Conservation (phyloP, 169 alveolate species). For the Cryptosporidium ryanae region DNA sequence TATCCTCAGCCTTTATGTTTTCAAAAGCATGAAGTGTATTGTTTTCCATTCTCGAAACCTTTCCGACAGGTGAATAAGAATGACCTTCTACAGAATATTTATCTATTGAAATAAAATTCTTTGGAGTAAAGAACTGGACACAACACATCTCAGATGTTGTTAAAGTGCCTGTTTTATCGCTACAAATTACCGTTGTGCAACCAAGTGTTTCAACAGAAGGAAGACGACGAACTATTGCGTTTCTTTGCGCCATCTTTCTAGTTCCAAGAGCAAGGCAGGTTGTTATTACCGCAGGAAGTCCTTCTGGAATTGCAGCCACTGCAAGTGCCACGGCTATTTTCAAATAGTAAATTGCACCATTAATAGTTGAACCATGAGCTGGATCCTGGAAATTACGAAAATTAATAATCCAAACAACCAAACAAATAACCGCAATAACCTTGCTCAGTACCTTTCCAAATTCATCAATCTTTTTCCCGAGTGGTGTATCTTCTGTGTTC, state of each 20-base stretch:
- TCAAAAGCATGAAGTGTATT: conserved; percentile 74
- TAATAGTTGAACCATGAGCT: conserved; percentile 93
- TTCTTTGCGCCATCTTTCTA: conserved; percentile 95
- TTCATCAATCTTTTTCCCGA: conserved; percentile 94
- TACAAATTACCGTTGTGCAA: conserved; percentile 97
- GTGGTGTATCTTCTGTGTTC: conserved; percentile 95
- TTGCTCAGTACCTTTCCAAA: conserved; percentile 93
- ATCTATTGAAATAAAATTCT: conserved; percentile 57
- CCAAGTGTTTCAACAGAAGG: conserved; percentile 99
- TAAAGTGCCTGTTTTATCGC: conserved; percentile 99
- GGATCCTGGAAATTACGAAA: conserved; percentile 95
- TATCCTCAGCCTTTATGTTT: conserved; percentile 57
- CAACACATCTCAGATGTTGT: conserved; percentile 96
- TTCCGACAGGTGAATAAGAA: conserved; percentile 81
- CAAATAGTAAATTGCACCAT: conserved; percentile 96
- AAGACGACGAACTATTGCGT: conserved; percentile 95
- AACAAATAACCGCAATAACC: conserved; percentile 90
- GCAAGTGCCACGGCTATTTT: conserved; percentile 99
- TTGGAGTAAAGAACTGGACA: conserved; percentile 76
- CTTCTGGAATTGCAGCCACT: conserved; percentile 99
- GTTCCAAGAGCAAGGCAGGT: conserved; percentile 98
- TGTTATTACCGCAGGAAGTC: conserved; percentile 99
- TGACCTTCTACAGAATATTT: conserved; percentile 82
- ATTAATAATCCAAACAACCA: conserved; percentile 97
- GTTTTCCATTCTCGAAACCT: conserved; percentile 69